These are phyloP conservation scores for Saturnispora quitensis DNA, from an alignment of 805 yeast species.

Conservation along the genomic window DNA sequence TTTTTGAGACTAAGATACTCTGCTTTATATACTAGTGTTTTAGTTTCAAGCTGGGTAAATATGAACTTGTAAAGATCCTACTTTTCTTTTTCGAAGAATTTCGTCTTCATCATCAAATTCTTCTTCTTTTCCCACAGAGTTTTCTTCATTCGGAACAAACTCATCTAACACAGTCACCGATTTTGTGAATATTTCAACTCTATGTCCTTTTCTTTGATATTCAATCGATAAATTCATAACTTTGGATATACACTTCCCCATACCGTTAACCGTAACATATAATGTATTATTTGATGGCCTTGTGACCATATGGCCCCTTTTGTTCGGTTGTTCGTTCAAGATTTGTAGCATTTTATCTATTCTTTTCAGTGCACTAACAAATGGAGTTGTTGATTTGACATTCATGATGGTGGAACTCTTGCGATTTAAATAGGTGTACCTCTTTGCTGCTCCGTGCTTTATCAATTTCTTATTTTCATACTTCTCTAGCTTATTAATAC, in stretches of 20 bases:
- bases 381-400: slow-evolving; percentile 62
- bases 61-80: slow-evolving; percentile 38
- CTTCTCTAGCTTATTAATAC: slow-evolving; percentile 1
- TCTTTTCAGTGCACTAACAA: slow-evolving; percentile 61
- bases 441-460: slow-evolving; percentile 46
- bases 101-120: slow-evolving; percentile 22
- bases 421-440: slow-evolving; percentile 28
- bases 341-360: slow-evolving; percentile 39
- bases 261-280: slow-evolving; percentile 54
- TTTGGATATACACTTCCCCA: slow-evolving; percentile 66
- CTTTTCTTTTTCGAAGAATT: slow-evolving; percentile 34
- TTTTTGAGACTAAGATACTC: not conserved
- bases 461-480: slow-evolving; percentile 29
- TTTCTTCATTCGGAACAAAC: slow-evolving; percentile 21
- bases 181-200: slow-evolving; percentile 55
- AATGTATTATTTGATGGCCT: slow-evolving; percentile 20
- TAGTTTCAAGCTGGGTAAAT: slow-evolving; percentile 22
- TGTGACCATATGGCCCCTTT: slow-evolving; percentile 27
- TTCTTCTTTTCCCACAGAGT: slow-evolving; percentile 1
- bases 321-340: slow-evolving; percentile 32
- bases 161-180: slow-evolving; percentile 70
- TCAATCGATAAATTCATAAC: slow-evolving; percentile 54
- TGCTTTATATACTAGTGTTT: not conserved
- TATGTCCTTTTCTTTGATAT: slow-evolving; percentile 42
- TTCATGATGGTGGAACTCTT: slow-evolving; percentile 42